Evolutionary conservation across 108 stramenopile genomes (phyloP).

Genomic region (Chaetoceros tenuissimus): DNA sequence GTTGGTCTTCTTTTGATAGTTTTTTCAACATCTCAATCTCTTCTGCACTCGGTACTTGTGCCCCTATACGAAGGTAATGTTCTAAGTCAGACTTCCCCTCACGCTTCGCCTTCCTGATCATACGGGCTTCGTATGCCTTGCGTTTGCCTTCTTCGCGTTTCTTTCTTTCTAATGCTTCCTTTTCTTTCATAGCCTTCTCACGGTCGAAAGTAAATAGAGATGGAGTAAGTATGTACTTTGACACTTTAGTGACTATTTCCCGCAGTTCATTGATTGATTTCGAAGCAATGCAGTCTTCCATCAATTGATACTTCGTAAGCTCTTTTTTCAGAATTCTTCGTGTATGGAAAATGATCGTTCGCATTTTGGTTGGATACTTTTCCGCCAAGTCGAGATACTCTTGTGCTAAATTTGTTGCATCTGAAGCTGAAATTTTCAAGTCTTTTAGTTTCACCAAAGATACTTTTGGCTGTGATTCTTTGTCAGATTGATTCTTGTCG

Average conservation of each 20-base stretch:
- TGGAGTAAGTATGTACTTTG: constrained; percentile 44
- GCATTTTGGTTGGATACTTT: constrained; percentile 66
- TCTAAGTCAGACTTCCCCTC: constrained; percentile 70
- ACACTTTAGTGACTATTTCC: constrained; percentile 38
- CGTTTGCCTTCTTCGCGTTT: constrained; percentile 75
- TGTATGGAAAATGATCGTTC: constrained; percentile 80
- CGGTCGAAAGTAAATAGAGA: constrained; percentile 63
- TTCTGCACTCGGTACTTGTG: constrained; percentile 53
- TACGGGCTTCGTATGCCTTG: constrained; percentile 80
- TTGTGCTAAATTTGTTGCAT: constrained; percentile 38
- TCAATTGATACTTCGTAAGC: constrained; percentile 65
- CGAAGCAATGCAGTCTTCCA: constrained; percentile 77
- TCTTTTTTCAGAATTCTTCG: constrained; percentile 72
- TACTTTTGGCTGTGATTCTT: background rate
- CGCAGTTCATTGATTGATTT: constrained; percentile 46
- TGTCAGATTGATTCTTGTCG: background rate
- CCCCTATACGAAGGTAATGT: constrained; percentile 74
- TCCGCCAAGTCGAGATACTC: constrained; percentile 71
- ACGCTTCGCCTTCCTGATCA: constrained; percentile 92
- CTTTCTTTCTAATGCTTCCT: constrained; percentile 59
- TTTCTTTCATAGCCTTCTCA: constrained; percentile 56
- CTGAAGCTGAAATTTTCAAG: constrained; percentile 26
- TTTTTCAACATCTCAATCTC: constrained; percentile 38
- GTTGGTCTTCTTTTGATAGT: constrained; percentile 35
- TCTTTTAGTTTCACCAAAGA: constrained; percentile 22